A percentile compares a stretch with the other conserved stretches of the same genome.
These are phyloP conservation scores for Calonectria montana DNA, from an alignment of 2,329 filamentous ascomycete species.

Conservation along the genomic window DNA sequence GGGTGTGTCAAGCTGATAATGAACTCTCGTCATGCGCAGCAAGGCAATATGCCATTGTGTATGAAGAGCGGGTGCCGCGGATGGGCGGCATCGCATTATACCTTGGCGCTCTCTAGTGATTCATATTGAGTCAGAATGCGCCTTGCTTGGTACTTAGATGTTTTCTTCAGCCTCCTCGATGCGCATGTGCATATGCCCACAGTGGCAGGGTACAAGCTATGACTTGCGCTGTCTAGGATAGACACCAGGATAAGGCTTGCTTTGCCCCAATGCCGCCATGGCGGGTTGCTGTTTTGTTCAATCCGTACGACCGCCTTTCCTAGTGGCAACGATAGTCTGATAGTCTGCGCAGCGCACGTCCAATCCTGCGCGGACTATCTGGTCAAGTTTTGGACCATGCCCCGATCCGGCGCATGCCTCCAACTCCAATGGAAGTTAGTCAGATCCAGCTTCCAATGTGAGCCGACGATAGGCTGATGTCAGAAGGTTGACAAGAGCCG, in stretches of 20 bases:
- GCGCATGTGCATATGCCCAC: background rate
- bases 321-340: background rate
- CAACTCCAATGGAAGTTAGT: background rate
- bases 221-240: background rate
- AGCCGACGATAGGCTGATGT: conserved; percentile 15
- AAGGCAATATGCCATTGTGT: background rate
- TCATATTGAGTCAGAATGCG: background rate
- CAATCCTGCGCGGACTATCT: background rate
- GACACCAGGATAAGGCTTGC: background rate
- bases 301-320: background rate
- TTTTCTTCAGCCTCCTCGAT: background rate
- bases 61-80: background rate
- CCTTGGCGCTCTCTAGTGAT: background rate
- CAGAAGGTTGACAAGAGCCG: background rate
- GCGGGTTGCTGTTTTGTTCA: background rate
- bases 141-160: background rate
- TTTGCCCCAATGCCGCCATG: background rate
- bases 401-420: background rate
- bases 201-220: background rate
- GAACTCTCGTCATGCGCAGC: background rate
- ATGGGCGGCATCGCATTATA: background rate
- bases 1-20: background rate
- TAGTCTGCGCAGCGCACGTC: background rate
- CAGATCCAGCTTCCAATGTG: conserved; percentile 3
- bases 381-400: conserved; percentile 3